These are phyloP conservation scores for Euphorbia peplus DNA, from an alignment of 345 rosid species.

Conservation along the genomic window DNA sequence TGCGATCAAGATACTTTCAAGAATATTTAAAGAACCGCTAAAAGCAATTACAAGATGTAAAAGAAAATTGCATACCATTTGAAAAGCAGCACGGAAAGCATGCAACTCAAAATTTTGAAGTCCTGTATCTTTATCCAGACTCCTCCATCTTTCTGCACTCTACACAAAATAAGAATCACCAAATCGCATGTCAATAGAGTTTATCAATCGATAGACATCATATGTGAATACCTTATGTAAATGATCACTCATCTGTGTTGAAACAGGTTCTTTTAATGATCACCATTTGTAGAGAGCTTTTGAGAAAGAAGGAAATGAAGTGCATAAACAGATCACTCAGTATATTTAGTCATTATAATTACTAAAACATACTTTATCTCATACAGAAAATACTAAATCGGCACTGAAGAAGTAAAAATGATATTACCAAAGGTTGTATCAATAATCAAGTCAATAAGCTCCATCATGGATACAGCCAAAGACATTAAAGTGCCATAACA, in stretches of 20 bases:
- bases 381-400: too few relatives aligned
- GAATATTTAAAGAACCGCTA: background rate
- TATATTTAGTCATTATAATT: too few relatives aligned
- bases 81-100: constrained; percentile 90
- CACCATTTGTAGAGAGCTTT: too few relatives aligned
- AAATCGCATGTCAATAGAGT: background rate
- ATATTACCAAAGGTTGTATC: too few relatives aligned
- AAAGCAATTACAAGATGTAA: constrained; percentile 7
- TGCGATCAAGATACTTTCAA: background rate
- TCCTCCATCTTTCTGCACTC: constrained; percentile 96
- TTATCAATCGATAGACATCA: background rate
- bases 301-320: too few relatives aligned
- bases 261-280: too few relatives aligned
- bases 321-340: too few relatives aligned
- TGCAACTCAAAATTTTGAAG: constrained; percentile 84
- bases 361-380: too few relatives aligned
- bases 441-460: too few relatives aligned
- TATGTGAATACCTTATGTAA: background rate
- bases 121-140: constrained; percentile 65
- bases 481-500: too few relatives aligned
- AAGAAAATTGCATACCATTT: constrained; percentile 51
- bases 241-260: background rate
- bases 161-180: constrained; percentile 24
- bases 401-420: too few relatives aligned
- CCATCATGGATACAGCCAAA: too few relatives aligned